Evolutionary conservation across 73 alveolate genomes (phyloP).

Genomic region (Symbiodinium pilosum): DNA sequence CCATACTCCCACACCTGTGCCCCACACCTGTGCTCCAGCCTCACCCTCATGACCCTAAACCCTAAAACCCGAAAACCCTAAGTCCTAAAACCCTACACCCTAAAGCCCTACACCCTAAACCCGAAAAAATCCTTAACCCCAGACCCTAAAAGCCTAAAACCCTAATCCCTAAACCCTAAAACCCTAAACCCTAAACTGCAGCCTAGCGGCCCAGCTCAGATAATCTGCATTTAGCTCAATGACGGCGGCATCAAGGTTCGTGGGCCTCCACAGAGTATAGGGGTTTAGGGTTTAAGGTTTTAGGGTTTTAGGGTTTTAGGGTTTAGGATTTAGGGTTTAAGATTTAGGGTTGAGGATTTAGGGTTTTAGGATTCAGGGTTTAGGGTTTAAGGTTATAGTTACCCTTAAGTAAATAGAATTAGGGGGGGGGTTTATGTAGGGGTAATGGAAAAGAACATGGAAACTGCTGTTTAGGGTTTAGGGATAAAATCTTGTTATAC

Average conservation of each 20-base stretch:
- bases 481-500: too few species aligned
- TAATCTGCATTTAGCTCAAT: conserved; percentile 86
- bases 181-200: not conserved
- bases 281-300: not conserved
- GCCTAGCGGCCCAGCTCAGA: conserved; percentile 30
- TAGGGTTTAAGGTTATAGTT: too few species aligned
- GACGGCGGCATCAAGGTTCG: conserved; percentile 79
- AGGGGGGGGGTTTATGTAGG: too few species aligned
- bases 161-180: not conserved
- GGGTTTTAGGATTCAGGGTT: too few species aligned
- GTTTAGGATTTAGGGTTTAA: too few species aligned
- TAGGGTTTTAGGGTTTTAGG: too few species aligned
- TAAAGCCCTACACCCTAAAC: not conserved
- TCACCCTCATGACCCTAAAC: not conserved
- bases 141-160: not conserved
- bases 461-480: too few species aligned
- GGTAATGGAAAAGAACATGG: too few species aligned
- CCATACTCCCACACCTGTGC: too few species aligned
- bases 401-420: too few species aligned
- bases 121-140: not conserved
- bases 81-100: not conserved
- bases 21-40: not conserved
- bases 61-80: not conserved
- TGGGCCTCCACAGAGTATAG: conserved; percentile 50
- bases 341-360: too few species aligned